Conservation (phyloP, 148 eudicot genomes). For the Beta vulgaris region DNA sequence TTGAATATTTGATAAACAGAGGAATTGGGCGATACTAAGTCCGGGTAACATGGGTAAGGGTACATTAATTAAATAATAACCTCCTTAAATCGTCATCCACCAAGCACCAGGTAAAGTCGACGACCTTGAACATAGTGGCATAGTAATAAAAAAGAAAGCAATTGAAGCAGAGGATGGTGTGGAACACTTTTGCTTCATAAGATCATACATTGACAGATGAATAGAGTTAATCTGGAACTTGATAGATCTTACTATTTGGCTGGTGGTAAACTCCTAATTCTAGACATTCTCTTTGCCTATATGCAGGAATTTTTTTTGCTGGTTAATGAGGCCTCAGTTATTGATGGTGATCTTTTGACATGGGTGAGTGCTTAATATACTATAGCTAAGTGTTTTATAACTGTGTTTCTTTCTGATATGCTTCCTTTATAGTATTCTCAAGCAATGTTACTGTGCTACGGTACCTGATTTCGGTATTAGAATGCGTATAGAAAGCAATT, state of each 20-base stretch:
- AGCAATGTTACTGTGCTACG: too few species aligned
- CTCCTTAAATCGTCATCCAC: not conserved
- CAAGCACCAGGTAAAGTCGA: too few species aligned
- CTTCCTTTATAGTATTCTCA: too few species aligned
- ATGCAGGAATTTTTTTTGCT: slow-evolving; percentile 88
- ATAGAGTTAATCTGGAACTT: not conserved
- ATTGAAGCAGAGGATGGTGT: not conserved
- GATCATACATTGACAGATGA: not conserved
- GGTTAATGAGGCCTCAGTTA: slow-evolving; percentile 74
- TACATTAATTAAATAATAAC: not conserved
- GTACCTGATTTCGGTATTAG: too few species aligned
- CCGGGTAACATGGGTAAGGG: not conserved
- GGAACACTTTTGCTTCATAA: not conserved
- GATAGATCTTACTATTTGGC: not conserved
- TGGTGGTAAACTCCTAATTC: not conserved
- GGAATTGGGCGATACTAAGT: too few species aligned
- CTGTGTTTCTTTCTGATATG: not conserved
- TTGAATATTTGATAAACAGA: too few species aligned
- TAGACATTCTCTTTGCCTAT: not conserved
- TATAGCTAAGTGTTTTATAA: not conserved
- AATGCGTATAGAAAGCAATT: too few species aligned
- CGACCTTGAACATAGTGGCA: not conserved
- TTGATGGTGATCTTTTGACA: slow-evolving; percentile 88
- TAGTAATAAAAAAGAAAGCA: not conserved
- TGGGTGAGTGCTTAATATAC: slow-evolving; percentile 54